Conservation (phyloP, 331 rosid species). For the Saraca asoca region DNA sequence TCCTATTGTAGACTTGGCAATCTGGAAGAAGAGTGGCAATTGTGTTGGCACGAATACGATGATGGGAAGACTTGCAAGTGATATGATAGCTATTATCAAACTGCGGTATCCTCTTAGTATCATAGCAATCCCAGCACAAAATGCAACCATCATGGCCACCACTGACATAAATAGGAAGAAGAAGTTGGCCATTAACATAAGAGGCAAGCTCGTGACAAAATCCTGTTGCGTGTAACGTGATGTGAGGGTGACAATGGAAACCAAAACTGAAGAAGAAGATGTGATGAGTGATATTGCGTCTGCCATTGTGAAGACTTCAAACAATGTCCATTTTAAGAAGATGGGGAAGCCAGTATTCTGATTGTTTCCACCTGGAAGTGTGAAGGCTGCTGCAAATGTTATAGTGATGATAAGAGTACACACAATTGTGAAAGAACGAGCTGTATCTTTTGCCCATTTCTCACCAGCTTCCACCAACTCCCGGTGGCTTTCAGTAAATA, state of each 20-base stretch:
- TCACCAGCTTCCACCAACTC: background rate
- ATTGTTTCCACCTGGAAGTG: background rate
- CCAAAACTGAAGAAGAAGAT: background rate
- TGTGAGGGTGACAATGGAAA: background rate
- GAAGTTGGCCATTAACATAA: no score
- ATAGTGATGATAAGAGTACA: background rate
- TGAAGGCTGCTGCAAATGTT: background rate
- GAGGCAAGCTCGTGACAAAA: no score
- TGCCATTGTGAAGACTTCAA: background rate
- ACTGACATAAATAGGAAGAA: no score
- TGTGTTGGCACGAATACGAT: no score
- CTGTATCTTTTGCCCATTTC: background rate
- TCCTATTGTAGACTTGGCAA: no score
- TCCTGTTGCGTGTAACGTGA: background rate
- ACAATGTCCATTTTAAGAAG: background rate
- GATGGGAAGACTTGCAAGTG: no score
- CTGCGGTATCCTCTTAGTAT: no score
- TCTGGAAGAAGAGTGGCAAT: no score
- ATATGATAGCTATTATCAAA: no score
- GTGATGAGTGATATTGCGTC: background rate
- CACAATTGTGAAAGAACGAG: background rate
- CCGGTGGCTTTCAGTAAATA: background rate
- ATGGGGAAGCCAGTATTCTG: background rate
- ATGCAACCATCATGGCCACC: no score
- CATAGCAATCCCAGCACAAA: no score